These are phyloP conservation scores for Trichoderma simmonsii DNA, from an alignment of 2,329 filamentous ascomycete genomes.

Conservation along the genomic window DNA sequence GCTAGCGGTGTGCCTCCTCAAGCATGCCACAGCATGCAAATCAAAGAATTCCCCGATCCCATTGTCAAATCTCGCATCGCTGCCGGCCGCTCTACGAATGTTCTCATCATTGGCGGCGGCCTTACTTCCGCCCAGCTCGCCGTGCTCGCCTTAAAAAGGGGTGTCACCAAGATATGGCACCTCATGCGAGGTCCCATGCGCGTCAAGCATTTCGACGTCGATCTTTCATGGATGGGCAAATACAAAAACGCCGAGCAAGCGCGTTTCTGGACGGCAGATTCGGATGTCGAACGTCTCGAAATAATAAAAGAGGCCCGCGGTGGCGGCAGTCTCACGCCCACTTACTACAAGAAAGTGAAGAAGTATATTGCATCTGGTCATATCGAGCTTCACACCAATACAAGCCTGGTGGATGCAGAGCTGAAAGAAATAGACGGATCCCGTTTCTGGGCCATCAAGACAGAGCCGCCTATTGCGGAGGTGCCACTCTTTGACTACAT, in stretches of 20 bases:
- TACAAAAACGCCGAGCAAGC: conserved; percentile 76
- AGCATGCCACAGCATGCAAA: conserved; percentile 63
- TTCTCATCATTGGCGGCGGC: conserved; percentile 72
- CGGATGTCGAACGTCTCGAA: conserved; percentile 63
- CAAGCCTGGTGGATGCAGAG: conserved; percentile 48
- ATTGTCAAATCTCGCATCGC: conserved; percentile 52
- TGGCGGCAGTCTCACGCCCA: conserved; percentile 73
- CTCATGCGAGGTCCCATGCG: conserved; percentile 59
- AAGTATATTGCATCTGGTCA: conserved; percentile 51
- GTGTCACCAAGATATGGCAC: conserved; percentile 66
- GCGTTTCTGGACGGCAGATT: conserved; percentile 72
- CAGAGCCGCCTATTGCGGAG: conserved; percentile 48
- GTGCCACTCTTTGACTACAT: conserved; percentile 64
- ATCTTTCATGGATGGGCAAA: conserved; percentile 76
- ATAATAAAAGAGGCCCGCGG: conserved; percentile 65
- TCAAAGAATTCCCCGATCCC: conserved; percentile 55
- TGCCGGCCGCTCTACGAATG: conserved; percentile 48
- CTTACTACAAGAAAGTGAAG: conserved; percentile 65
- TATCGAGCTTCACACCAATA: conserved; percentile 56
- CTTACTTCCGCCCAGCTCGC: conserved; percentile 72
- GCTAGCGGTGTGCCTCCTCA: conserved; percentile 33
- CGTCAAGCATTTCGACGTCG: conserved; percentile 76
- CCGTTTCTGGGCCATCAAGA: conserved; percentile 43
- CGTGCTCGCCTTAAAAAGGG: conserved; percentile 61
- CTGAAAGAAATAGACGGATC: conserved; percentile 45